phyloP scores from a whole-genome alignment of 805 yeast species.

The Jamesozyma lodderae region DNA sequence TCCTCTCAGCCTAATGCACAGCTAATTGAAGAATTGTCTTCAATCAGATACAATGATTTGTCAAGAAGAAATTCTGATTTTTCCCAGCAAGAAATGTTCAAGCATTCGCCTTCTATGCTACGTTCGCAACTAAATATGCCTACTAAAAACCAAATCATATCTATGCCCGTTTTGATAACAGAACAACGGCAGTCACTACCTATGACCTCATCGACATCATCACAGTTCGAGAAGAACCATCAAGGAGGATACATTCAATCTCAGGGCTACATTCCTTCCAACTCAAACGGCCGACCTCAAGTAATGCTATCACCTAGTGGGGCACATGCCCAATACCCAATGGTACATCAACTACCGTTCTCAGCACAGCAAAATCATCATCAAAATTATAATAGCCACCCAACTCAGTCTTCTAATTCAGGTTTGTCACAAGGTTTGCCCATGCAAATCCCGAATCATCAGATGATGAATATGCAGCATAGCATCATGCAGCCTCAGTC shows the following conservation, averaged over 20 bases:
- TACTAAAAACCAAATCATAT: neutral
- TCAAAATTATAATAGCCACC: neutral
- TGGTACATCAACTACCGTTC: too few species aligned
- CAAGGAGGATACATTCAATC: neutral
- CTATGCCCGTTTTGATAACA: conserved; percentile 4
- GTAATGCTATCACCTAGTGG: neutral
- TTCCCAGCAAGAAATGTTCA: neutral
- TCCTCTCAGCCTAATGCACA: neutral
- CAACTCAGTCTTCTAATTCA: too few species aligned
- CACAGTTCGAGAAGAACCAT: too few species aligned
- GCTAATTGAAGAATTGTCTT: neutral
- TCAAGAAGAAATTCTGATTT: neutral
- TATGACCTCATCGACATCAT: neutral
- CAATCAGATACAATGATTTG: neutral
- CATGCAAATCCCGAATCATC: too few species aligned
- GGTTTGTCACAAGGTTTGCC: too few species aligned
- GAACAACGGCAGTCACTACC: conserved; percentile 1
- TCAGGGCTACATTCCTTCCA: neutral
- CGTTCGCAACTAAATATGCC: neutral
- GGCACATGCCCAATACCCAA: too few species aligned
- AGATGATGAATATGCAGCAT: too few species aligned
- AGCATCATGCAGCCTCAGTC: too few species aligned
- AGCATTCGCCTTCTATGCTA: neutral
- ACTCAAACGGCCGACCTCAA: neutral
- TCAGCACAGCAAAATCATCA: too few species aligned